Evolutionary conservation across 2,329 filamentous ascomycete species (phyloP).

Genomic region (Verticillium isaacii): DNA sequence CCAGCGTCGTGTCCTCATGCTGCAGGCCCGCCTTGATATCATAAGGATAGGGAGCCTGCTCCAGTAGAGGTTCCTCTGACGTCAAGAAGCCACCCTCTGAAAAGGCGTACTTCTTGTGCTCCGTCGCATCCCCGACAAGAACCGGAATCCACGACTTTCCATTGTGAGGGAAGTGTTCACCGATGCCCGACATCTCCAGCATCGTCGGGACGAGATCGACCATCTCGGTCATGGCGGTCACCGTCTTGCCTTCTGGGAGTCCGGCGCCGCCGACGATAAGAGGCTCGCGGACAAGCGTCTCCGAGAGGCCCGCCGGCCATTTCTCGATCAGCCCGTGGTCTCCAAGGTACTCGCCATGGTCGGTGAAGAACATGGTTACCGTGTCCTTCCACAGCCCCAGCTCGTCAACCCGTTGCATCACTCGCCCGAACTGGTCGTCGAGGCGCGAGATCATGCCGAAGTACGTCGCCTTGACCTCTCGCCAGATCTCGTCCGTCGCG

Average conservation of each 20-base stretch:
- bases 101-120: slow-evolving; percentile 32
- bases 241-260: slow-evolving; percentile 24
- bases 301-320: slow-evolving; percentile 36
- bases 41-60: slow-evolving; percentile 36
- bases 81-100: slow-evolving; percentile 38
- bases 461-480: slow-evolving; percentile 36
- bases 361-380: slow-evolving; percentile 36
- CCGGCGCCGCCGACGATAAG: slow-evolving; percentile 37
- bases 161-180: slow-evolving; percentile 33
- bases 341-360: slow-evolving; percentile 40
- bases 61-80: slow-evolving; percentile 36
- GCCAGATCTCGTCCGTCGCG: slow-evolving; percentile 34
- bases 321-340: slow-evolving; percentile 42
- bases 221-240: slow-evolving; percentile 32
- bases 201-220: slow-evolving; percentile 39
- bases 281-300: slow-evolving; percentile 34
- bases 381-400: slow-evolving; percentile 29
- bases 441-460: slow-evolving; percentile 40
- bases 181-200: slow-evolving; percentile 29
- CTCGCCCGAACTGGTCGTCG: slow-evolving; percentile 37
- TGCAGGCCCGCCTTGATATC: slow-evolving; percentile 39
- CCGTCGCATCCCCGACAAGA: slow-evolving; percentile 14
- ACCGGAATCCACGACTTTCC: slow-evolving; percentile 28
- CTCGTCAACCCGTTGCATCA: slow-evolving; percentile 26
- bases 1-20: slow-evolving; percentile 34